Conservation (phyloP, 495 filamentous ascomycete genomes). For the Xanthoparmelia taractica region DNA sequence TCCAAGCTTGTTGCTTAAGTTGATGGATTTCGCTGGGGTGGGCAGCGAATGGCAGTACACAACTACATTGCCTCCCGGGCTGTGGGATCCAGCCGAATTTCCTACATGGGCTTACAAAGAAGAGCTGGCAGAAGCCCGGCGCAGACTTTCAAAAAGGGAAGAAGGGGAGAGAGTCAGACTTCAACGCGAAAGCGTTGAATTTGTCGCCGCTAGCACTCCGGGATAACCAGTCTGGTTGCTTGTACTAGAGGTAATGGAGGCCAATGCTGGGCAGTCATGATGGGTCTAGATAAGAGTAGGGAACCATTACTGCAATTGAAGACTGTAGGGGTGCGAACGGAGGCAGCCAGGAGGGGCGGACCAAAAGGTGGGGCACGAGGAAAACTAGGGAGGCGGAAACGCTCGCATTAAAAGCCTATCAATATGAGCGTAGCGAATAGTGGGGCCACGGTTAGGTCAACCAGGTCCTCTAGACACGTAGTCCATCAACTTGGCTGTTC, state of each 20-base stretch:
- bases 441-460: too few species aligned
- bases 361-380: conserved; percentile 20
- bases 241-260: conserved; percentile 10
- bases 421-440: too few species aligned
- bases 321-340: not conserved
- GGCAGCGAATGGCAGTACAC: conserved; percentile 61
- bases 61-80: conserved; percentile 56
- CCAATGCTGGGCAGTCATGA: conserved; percentile 27
- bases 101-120: conserved; percentile 69
- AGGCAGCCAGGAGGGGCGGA: not conserved
- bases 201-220: conserved; percentile 50
- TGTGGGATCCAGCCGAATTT: conserved; percentile 61
- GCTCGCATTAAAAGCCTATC: conserved; percentile 14
- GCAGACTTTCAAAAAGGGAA: conserved; percentile 48
- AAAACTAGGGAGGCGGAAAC: conserved; percentile 33
- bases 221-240: conserved; percentile 8
- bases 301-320: conserved; percentile 2
- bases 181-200: conserved; percentile 64
- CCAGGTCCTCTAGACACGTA: too few species aligned
- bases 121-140: conserved; percentile 58
- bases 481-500: not conserved
- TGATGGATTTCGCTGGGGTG: conserved; percentile 75
- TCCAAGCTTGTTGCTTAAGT: conserved; percentile 67
- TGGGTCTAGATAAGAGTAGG: conserved; percentile 22
- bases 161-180: conserved; percentile 47